Evolutionary conservation across 1,284 basidiomycete genomes (phyloP).

Genomic region (Tremellales sp.): DNA sequence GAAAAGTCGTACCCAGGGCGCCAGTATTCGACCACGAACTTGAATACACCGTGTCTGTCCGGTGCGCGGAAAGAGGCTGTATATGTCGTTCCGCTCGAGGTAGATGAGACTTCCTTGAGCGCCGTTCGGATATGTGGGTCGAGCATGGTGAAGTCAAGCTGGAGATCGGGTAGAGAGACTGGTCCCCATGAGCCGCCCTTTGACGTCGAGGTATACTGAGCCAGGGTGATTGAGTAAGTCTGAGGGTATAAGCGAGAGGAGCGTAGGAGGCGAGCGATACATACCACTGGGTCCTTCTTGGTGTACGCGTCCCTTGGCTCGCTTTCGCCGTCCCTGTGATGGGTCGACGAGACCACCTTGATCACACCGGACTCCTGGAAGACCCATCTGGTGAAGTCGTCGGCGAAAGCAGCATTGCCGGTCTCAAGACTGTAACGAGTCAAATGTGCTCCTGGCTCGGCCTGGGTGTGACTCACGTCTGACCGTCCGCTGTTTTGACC

Average conservation of each 20-base stretch:
- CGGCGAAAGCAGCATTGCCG: conserved; percentile 69
- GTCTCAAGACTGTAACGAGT: conserved; percentile 52
- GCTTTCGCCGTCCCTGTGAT: conserved; percentile 64
- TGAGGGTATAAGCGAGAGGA: conserved; percentile 36
- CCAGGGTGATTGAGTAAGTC: conserved; percentile 64
- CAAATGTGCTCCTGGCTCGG: not conserved
- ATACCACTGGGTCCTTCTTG: conserved; percentile 78
- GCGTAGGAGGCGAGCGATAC: conserved; percentile 15
- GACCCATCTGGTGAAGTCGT: conserved; percentile 78
- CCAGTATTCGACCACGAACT: conserved; percentile 84
- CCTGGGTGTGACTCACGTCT: conserved; percentile 12
- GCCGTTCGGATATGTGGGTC: conserved; percentile 85
- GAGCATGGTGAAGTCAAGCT: conserved; percentile 96
- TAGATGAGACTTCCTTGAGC: conserved; percentile 53
- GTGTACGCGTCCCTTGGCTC: conserved; percentile 64
- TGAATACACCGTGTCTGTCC: conserved; percentile 96
- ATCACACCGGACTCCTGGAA: conserved; percentile 84
- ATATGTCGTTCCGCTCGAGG: conserved; percentile 54
- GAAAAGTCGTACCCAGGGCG: conserved; percentile 66
- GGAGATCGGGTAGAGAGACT: conserved; percentile 68
- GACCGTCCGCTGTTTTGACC: conserved; percentile 29
- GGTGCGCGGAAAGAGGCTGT: conserved; percentile 76
- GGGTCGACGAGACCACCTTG: conserved; percentile 69
- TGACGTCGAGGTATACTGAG: conserved; percentile 32
- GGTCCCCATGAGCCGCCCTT: conserved; percentile 60